phyloP scores from a whole-genome alignment of 305 asterid species.

The Fraxinus albicans region DNA sequence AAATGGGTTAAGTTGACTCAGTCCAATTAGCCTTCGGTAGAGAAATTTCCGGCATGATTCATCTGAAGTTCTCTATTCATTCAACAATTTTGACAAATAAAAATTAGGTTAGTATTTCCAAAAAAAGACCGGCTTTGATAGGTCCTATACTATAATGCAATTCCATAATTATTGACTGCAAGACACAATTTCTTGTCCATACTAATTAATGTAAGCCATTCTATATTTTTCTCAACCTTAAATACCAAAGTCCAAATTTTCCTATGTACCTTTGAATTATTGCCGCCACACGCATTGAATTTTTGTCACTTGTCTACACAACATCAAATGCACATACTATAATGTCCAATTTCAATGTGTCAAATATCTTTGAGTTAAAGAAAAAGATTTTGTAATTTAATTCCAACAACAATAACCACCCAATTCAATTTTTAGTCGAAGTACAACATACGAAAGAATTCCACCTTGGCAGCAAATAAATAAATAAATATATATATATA shows the following conservation, averaged over 20 bases:
- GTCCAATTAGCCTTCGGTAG: neutral
- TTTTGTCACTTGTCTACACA: neutral
- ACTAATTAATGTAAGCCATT: constrained; percentile 2
- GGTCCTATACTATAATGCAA: neutral
- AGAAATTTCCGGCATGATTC: too few species aligned
- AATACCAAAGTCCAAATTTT: constrained; percentile 14
- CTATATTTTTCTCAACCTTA: constrained; percentile 12
- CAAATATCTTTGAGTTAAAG: neutral
- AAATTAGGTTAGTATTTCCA: neutral
- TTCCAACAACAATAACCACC: constrained; percentile 20
- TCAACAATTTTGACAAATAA: neutral
- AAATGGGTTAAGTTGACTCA: neutral
- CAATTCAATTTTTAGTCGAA: constrained; percentile 28
- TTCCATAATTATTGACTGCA: constrained; percentile 15
- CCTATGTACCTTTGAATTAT: constrained; percentile 15
- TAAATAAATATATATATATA: too few species aligned
- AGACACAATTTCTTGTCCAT: neutral
- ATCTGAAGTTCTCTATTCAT: too few species aligned
- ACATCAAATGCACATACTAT: neutral
- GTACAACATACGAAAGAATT: constrained; percentile 31
- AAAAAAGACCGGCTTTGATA: too few species aligned
- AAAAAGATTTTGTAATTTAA: constrained; percentile 10
- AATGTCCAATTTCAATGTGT: neutral
- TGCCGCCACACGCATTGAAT: neutral
- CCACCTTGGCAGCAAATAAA: constrained; percentile 27